phyloP scores from a whole-genome alignment of 805 yeast genomes.

The Teunomyces cretensis region DNA sequence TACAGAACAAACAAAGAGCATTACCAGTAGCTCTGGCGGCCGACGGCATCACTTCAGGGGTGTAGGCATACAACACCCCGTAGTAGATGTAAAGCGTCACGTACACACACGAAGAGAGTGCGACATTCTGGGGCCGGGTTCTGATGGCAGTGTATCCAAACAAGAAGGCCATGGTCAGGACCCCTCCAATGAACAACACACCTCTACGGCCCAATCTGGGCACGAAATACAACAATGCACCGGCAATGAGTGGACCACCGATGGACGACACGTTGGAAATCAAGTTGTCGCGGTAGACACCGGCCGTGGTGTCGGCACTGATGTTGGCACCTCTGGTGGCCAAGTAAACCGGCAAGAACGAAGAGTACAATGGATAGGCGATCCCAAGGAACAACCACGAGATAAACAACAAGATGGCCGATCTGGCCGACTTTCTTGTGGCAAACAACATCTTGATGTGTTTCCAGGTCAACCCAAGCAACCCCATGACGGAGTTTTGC shows the following conservation, averaged over 20 bases:
- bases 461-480: constrained; percentile 4
- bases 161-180: constrained; percentile 19
- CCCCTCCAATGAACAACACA: constrained; percentile 18
- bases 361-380: constrained; percentile 54
- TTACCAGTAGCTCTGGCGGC: constrained; percentile 37
- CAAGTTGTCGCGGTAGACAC: constrained; percentile 49
- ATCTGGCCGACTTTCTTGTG: constrained; percentile 6
- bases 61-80: constrained; percentile 32
- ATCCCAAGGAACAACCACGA: constrained; percentile 47
- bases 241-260: constrained; percentile 56
- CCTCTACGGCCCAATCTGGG: constrained; percentile 19
- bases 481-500: constrained; percentile 5
- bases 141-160: constrained; percentile 21
- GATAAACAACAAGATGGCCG: constrained; percentile 10
- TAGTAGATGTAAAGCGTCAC: constrained; percentile 23
- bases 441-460: constrained; percentile 14
- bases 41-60: constrained; percentile 38
- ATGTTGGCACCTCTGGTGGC: constrained; percentile 47
- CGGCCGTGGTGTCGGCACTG: constrained; percentile 34
- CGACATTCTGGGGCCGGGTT: constrained; percentile 17
- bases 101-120: constrained; percentile 17
- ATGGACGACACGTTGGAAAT: constrained; percentile 48
- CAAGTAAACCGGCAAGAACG: constrained; percentile 47
- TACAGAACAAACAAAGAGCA: constrained; percentile 30
- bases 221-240: constrained; percentile 23